Evolutionary conservation across 139 green algal species (phyloP).

Genomic region (Closterium sp.): DNA sequence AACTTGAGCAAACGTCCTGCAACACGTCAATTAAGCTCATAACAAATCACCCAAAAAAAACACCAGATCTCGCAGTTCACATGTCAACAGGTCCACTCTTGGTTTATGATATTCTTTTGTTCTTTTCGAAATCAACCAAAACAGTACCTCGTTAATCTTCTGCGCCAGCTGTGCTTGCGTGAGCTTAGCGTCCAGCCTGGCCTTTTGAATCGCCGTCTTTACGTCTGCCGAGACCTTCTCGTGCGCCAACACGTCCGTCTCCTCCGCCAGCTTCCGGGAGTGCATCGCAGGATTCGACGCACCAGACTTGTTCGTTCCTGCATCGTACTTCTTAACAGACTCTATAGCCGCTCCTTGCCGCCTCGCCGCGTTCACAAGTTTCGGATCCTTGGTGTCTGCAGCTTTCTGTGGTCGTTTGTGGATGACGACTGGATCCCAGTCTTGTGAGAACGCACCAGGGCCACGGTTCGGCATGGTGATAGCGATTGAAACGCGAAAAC

Average conservation of each 20-base stretch:
- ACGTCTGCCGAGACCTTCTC: slow-evolving; percentile 81
- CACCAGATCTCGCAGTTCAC: background rate
- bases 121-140: too few species aligned
- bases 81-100: too few species aligned
- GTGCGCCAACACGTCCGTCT: slow-evolving; percentile 55
- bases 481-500: too few species aligned
- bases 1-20: too few species aligned
- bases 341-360: slow-evolving; percentile 48
- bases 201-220: slow-evolving; percentile 90
- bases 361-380: slow-evolving; percentile 50
- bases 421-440: slow-evolving; percentile 58
- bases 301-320: slow-evolving; percentile 45
- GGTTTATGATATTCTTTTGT: too few species aligned
- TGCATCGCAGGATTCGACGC: slow-evolving; percentile 18
- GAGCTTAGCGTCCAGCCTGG: slow-evolving; percentile 91
- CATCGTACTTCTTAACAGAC: slow-evolving; percentile 57
- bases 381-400: slow-evolving; percentile 47
- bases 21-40: slow-evolving; percentile 77
- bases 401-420: slow-evolving; percentile 50
- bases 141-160: slow-evolving; percentile 38
- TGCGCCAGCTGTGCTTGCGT: slow-evolving; percentile 89
- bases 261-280: slow-evolving; percentile 57
- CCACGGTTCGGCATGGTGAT: too few species aligned
- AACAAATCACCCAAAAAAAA: slow-evolving; percentile 17
- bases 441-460: slow-evolving; percentile 15